Evolutionary conservation across 2,329 filamentous ascomycete species (phyloP).

Genomic region (Hypoxylon sp.): DNA sequence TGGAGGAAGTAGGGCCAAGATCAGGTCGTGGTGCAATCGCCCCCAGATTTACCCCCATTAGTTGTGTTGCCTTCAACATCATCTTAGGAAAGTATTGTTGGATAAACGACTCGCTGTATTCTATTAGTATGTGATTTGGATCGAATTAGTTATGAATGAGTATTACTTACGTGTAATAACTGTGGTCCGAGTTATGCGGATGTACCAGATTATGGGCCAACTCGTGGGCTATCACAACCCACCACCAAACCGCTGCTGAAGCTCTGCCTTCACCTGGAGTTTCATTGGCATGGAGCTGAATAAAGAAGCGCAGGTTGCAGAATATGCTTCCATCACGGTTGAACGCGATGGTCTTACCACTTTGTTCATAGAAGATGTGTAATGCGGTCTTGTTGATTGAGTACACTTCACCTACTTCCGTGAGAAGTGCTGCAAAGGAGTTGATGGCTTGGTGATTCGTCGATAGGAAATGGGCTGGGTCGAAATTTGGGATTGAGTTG

Average conservation of each 20-base stretch:
- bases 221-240: conserved; percentile 95
- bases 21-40: conserved; percentile 19
- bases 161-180: conserved; percentile 79
- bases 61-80: conserved; percentile 65
- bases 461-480: conserved; percentile 71
- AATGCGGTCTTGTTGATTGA: conserved; percentile 76
- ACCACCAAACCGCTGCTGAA: conserved; percentile 89
- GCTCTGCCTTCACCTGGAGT: conserved; percentile 66
- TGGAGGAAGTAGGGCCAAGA: not conserved
- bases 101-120: conserved; percentile 78
- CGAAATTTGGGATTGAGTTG: conserved; percentile 62
- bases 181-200: conserved; percentile 83
- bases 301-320: conserved; percentile 91
- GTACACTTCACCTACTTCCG: conserved; percentile 80
- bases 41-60: conserved; percentile 25
- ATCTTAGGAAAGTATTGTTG: conserved; percentile 82
- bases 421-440: conserved; percentile 77
- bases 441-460: conserved; percentile 74
- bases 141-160: not conserved
- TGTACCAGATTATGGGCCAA: conserved; percentile 92
- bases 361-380: conserved; percentile 89
- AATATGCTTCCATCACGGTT: conserved; percentile 90
- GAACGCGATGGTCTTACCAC: conserved; percentile 89
- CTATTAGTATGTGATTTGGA: conserved; percentile 45
- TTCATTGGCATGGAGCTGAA: conserved; percentile 77